Percentiles rank a stretch among this genome's conserved stretches.
These are phyloP conservation scores for Penicillium fimorum DNA, from an alignment of 495 filamentous ascomycete genomes.

Conservation along the genomic window DNA sequence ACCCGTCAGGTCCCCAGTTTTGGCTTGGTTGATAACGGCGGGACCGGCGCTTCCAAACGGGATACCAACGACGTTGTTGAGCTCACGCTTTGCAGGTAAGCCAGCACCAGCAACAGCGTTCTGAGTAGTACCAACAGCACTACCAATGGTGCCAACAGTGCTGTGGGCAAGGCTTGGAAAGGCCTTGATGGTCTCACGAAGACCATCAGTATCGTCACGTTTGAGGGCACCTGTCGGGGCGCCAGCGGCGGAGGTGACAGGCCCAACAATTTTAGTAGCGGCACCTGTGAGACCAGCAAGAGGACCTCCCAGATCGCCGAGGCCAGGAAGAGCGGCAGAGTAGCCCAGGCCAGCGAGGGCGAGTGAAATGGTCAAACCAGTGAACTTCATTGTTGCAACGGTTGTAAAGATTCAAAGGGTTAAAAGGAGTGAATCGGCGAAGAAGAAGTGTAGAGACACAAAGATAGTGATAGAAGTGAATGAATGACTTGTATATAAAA, in stretches of 20 bases:
- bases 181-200: conserved; percentile 3
- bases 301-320: conserved; percentile 3
- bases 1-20: too few species aligned
- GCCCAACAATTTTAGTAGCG: conserved; percentile 2
- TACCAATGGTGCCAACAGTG: conserved; percentile 15
- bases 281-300: conserved; percentile 7
- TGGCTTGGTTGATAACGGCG: too few species aligned
- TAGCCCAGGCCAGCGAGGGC: conserved; percentile 21
- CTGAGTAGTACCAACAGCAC: conserved; percentile 22
- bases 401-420: conserved; percentile 9
- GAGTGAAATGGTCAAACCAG: conserved; percentile 36
- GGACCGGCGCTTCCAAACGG: too few species aligned
- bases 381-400: conserved; percentile 41
- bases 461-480: conserved; percentile 29
- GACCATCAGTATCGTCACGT: conserved; percentile 2
- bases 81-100: background rate
- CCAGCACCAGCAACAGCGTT: conserved; percentile 5
- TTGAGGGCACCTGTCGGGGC: conserved; percentile 3
- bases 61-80: too few species aligned
- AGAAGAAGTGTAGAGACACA: conserved; percentile 8
- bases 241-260: background rate
- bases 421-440: conserved; percentile 28
- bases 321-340: conserved; percentile 19
- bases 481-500: conserved; percentile 21
- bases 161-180: conserved; percentile 19